phyloP scores from a whole-genome alignment of 306 rosid species.

The Betula pendula region DNA sequence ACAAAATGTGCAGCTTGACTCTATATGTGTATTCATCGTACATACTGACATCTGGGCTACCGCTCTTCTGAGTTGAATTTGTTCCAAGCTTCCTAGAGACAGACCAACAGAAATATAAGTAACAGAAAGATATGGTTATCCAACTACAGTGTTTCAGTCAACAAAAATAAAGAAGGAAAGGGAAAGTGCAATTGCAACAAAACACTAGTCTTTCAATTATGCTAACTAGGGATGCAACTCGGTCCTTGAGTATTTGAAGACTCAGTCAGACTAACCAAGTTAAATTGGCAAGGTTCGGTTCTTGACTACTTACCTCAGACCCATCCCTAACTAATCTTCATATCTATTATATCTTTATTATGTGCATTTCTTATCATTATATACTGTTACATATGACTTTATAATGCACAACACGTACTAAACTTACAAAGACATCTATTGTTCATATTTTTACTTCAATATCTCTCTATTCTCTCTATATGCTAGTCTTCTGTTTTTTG shows the following conservation, averaged over 20 bases:
- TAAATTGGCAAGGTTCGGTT: no score
- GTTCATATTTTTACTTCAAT: no score
- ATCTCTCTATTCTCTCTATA: no score
- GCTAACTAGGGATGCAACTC: neutral
- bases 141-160: neutral
- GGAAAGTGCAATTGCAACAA: neutral
- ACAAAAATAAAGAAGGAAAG: neutral
- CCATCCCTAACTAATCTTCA: no score
- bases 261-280: neutral
- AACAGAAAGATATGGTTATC: neutral
- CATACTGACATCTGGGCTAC: slow-evolving; percentile 27
- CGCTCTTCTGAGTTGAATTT: slow-evolving; percentile 95
- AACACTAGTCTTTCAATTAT: neutral
- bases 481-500: no score
- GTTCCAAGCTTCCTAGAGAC: slow-evolving; percentile 91
- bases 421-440: no score
- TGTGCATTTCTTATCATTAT: no score
- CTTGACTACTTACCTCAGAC: no score
- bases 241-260: neutral
- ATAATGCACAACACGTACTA: no score
- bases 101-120: neutral
- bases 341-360: no score
- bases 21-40: slow-evolving; percentile 4
- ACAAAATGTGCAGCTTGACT: slow-evolving; percentile 20
- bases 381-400: no score